phyloP scores from a whole-genome alignment of 768 basidiomycete species.

The Termitomyces sp. region DNA sequence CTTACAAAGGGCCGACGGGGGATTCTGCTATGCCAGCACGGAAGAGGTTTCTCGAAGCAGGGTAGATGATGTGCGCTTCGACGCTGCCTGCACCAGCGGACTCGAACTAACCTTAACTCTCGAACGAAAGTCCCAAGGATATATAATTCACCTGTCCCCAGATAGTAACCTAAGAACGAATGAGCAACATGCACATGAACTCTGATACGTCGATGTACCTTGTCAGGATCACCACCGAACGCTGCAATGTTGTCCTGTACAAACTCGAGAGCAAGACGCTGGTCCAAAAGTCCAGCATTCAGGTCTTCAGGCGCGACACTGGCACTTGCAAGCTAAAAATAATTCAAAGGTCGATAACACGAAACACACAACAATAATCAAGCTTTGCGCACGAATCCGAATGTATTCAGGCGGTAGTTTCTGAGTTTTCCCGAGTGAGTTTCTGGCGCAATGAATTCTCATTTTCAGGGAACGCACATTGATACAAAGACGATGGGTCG shows the following conservation, averaged over 20 bases:
- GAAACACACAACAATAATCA: neutral
- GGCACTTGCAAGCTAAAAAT: conserved; percentile 37
- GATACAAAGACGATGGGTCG: conserved; percentile 54
- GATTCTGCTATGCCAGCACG: conserved; percentile 52
- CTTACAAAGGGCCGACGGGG: conserved; percentile 49
- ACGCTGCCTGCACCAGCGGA: conserved; percentile 49
- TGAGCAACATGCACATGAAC: neutral
- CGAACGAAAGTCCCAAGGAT: neutral
- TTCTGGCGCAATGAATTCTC: neutral
- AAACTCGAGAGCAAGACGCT: conserved; percentile 23
- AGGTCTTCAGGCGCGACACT: conserved; percentile 41
- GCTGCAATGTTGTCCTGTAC: neutral
- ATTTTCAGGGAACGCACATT: conserved; percentile 24
- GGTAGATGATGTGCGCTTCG: conserved; percentile 40
- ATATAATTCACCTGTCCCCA: conserved; percentile 33
- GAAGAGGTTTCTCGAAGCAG: conserved; percentile 32
- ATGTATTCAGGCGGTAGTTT: conserved; percentile 54
- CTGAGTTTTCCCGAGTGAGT: conserved; percentile 19
- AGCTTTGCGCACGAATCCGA: conserved; percentile 40
- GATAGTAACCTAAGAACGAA: conserved; percentile 37
- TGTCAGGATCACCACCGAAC: neutral
- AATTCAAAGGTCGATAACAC: neutral
- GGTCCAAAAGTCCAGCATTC: conserved; percentile 58
- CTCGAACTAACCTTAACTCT: conserved; percentile 14
- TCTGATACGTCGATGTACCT: neutral